A percentile compares a stretch with the other conserved stretches of the same genome.
These are phyloP conservation scores for Apostasia shenzhenica DNA, from an alignment of 106 monocot species.

Conservation along the genomic window DNA sequence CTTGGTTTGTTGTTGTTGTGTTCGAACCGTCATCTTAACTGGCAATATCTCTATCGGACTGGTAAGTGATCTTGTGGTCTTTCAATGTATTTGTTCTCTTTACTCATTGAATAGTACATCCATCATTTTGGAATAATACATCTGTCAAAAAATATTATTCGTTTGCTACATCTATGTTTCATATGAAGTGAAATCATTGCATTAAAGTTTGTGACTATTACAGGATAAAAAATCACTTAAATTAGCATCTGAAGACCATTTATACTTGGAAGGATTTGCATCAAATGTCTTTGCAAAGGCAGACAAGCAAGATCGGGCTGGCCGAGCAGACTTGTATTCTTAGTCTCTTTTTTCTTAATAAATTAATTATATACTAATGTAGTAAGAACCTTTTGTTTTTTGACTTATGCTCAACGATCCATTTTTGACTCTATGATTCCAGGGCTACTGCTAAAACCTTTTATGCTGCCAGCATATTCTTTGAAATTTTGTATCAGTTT, in stretches of 20 bases:
- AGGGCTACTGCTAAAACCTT: constrained; percentile 97
- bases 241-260: constrained; percentile 69
- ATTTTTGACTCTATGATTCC: constrained; percentile 12
- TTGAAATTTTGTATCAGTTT: constrained; percentile 83
- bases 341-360: background rate
- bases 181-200: background rate
- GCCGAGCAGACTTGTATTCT: constrained; percentile 78
- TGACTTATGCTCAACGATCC: constrained; percentile 2
- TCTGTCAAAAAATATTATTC: too few species aligned
- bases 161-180: too few species aligned
- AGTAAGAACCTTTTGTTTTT: background rate
- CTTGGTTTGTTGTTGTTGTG: too few species aligned
- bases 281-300: constrained; percentile 94
- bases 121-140: too few species aligned
- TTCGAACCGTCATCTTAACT: too few species aligned
- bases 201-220: constrained; percentile 4
- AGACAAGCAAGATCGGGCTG: constrained; percentile 93
- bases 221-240: constrained; percentile 88
- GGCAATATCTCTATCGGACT: too few species aligned
- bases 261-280: constrained; percentile 92
- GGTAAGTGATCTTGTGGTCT: too few species aligned
- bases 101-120: too few species aligned
- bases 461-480: constrained; percentile 94
- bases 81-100: too few species aligned
- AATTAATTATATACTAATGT: background rate